Evolutionary conservation across 441 rosid species (phyloP).

Genomic region (Populus hybrid): DNA sequence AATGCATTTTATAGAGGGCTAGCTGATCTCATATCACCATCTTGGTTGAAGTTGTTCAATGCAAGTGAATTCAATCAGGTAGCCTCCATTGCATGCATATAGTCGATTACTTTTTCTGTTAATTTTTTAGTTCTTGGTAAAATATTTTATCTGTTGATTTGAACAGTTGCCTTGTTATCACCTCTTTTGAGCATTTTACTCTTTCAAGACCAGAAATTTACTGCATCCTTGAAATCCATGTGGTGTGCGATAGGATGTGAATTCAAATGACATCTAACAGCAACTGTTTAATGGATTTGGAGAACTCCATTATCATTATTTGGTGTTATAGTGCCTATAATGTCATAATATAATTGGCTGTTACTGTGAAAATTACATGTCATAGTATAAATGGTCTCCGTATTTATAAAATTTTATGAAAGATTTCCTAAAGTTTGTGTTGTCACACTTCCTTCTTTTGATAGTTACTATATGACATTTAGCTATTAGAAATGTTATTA

Average conservation of each 20-base stretch:
- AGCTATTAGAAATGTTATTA: neutral
- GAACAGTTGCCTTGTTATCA: conserved; percentile 2
- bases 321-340: neutral
- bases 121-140: neutral
- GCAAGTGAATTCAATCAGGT: conserved; percentile 99
- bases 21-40: conserved; percentile 83
- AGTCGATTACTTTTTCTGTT: neutral
- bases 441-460: neutral
- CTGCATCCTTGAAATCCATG: neutral
- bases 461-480: neutral
- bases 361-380: neutral
- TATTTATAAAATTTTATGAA: neutral
- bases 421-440: neutral
- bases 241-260: neutral
- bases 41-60: conserved; percentile 94
- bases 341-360: neutral
- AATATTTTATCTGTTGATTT: neutral
- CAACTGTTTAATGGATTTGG: neutral
- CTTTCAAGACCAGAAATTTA: neutral
- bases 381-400: neutral
- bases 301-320: neutral
- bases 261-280: neutral
- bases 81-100: conserved; percentile 12
- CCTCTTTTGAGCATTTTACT: neutral
- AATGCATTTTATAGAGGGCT: conserved; percentile 95